Percentiles rank a stretch among this genome's conserved stretches.
Conservation (phyloP, 179 eudicot genomes). For the Sideroxylon spinosum region DNA sequence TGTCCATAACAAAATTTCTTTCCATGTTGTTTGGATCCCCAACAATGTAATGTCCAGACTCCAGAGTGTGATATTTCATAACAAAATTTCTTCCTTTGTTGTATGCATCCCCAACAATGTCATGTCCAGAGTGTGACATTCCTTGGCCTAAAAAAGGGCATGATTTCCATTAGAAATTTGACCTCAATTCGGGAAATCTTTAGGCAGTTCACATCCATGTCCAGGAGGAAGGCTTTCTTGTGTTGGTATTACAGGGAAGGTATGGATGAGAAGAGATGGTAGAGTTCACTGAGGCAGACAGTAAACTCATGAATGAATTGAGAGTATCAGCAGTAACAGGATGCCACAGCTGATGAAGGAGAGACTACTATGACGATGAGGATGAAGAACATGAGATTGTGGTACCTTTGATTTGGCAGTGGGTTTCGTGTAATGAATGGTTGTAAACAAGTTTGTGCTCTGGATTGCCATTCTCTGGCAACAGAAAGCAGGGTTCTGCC, state of each 20-base stretch:
- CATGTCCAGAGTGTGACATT: conserved; percentile 34
- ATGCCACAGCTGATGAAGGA: conserved; percentile 36
- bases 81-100: conserved; percentile 36
- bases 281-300: conserved; percentile 34
- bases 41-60: conserved; percentile 37
- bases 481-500: too few species aligned
- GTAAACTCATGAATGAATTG: conserved; percentile 34
- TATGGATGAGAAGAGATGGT: conserved; percentile 25
- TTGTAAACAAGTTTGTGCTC: too few species aligned
- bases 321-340: conserved; percentile 41
- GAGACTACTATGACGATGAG: conserved; percentile 29
- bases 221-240: conserved; percentile 35
- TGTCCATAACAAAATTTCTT: conserved; percentile 37
- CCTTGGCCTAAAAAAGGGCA: conserved; percentile 34
- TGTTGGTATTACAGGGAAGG: conserved; percentile 35
- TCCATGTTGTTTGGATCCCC: conserved; percentile 36
- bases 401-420: neutral
- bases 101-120: conserved; percentile 39
- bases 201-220: conserved; percentile 33
- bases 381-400: conserved; percentile 19
- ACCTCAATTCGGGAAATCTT: conserved; percentile 33
- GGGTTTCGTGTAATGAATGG: neutral
- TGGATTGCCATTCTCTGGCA: too few species aligned
- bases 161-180: conserved; percentile 34
- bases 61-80: conserved; percentile 36